phyloP scores from a whole-genome alignment of 192 early-diverging fungal species.

The Martensiomyces pterosporus region DNA sequence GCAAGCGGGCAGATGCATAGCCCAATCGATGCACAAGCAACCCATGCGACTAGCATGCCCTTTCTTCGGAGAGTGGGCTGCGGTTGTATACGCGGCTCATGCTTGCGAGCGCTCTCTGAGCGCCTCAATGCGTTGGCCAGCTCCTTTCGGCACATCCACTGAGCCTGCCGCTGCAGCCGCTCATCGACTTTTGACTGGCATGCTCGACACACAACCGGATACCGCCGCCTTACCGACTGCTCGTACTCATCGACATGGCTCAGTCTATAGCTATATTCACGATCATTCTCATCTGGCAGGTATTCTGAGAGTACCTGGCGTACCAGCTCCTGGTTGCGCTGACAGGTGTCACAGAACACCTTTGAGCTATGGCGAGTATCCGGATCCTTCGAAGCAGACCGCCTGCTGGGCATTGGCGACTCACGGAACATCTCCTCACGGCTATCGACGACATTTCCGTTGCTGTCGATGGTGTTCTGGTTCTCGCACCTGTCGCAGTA shows the following conservation, averaged over 20 bases:
- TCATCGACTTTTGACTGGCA: slow-evolving; percentile 38
- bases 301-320: slow-evolving; percentile 34
- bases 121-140: slow-evolving; percentile 28
- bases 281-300: slow-evolving; percentile 31
- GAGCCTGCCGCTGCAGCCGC: slow-evolving; percentile 31
- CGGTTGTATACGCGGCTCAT: slow-evolving; percentile 8
- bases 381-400: background rate
- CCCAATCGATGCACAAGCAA: slow-evolving; percentile 10
- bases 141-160: slow-evolving; percentile 28
- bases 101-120: slow-evolving; percentile 17
- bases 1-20: slow-evolving; percentile 11
- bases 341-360: slow-evolving; percentile 36
- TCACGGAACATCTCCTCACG: slow-evolving; percentile 34
- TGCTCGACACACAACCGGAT: slow-evolving; percentile 31
- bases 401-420: slow-evolving; percentile 4
- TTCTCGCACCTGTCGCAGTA: slow-evolving; percentile 34
- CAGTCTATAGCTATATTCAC: slow-evolving; percentile 15
- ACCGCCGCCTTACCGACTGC: slow-evolving; percentile 17
- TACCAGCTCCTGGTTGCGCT: slow-evolving; percentile 46
- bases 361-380: background rate
- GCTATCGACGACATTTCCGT: slow-evolving; percentile 32
- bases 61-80: slow-evolving; percentile 34
- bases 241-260: slow-evolving; percentile 28
- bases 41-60: slow-evolving; percentile 22
- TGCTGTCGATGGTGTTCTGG: slow-evolving; percentile 31